These are phyloP conservation scores for Microascus cirrosus DNA, from an alignment of 2,329 filamentous ascomycete genomes.

Conservation along the genomic window DNA sequence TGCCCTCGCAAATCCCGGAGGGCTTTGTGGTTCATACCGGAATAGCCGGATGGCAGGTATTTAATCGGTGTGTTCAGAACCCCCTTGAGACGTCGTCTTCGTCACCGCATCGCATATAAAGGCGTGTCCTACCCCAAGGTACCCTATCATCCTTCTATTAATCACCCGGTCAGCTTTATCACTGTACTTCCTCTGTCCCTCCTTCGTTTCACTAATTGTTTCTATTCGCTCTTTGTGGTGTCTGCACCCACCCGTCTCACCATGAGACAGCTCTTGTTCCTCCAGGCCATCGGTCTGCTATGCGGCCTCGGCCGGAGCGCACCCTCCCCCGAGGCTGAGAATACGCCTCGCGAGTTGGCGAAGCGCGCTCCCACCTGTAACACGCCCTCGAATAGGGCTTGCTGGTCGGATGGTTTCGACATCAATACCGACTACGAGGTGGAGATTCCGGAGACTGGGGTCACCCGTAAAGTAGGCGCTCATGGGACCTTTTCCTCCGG, in stretches of 20 bases:
- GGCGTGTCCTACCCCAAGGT: not conserved
- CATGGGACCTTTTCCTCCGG: not conserved
- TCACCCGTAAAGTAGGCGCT: conserved; percentile 7
- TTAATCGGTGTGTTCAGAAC: not conserved
- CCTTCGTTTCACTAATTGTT: conserved; percentile 14
- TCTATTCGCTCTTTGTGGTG: conserved; percentile 1
- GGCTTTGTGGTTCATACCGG: not conserved
- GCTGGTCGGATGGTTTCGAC: conserved; percentile 15
- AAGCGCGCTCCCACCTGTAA: conserved; percentile 11
- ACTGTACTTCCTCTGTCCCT: not conserved
- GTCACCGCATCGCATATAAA: not conserved
- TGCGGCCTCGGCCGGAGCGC: conserved; percentile 5
- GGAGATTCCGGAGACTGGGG: conserved; percentile 18
- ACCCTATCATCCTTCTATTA: not conserved
- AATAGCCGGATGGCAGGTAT: not conserved
- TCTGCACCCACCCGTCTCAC: not conserved
- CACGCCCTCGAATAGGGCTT: conserved; percentile 11
- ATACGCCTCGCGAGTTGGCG: conserved; percentile 16
- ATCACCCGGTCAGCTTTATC: conserved; percentile 1
- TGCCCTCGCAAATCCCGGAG: not conserved
- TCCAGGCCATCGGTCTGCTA: conserved; percentile 5
- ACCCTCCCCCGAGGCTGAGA: conserved; percentile 10
- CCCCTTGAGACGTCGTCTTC: not conserved
- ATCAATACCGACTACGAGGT: conserved; percentile 17
- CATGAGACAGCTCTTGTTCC: conserved; percentile 1